Conservation (phyloP, 805 yeast species). For the Kodamaea kakaduensis region DNA sequence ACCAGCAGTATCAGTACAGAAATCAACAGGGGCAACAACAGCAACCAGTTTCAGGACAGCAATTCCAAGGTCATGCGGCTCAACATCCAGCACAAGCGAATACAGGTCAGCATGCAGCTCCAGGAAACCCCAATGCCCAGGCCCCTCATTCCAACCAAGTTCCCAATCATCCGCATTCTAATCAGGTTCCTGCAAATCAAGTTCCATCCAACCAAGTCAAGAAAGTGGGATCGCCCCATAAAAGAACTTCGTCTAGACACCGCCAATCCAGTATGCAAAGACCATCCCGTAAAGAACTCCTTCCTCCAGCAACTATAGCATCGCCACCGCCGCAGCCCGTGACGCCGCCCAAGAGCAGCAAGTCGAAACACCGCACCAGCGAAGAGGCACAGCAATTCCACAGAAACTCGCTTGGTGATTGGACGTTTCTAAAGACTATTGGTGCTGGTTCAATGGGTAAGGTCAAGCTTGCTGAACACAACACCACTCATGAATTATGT, state of each 20-base stretch:
- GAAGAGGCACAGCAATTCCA: conserved; percentile 52
- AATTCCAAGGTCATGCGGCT: conserved; percentile 1
- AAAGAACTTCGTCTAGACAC: too few species aligned
- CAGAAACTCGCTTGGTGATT: conserved; percentile 88
- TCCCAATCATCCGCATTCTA: too few species aligned
- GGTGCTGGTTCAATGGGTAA: conserved; percentile 99
- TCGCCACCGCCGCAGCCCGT: conserved; percentile 2
- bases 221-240: too few species aligned
- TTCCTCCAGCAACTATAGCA: conserved; percentile 7
- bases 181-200: too few species aligned
- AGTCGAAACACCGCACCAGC: conserved; percentile 8
- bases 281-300: conserved; percentile 3
- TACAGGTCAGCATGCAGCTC: too few species aligned
- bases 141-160: too few species aligned
- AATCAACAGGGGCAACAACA: conserved; percentile 13
- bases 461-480: conserved; percentile 88
- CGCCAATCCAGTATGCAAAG: conserved; percentile 2
- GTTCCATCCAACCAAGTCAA: too few species aligned
- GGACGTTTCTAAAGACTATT: conserved; percentile 92
- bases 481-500: conserved; percentile 75
- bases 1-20: conserved; percentile 2
- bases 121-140: too few species aligned
- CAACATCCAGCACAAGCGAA: too few species aligned
- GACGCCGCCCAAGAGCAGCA: not conserved
- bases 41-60: conserved; percentile 4